Base-by-base conservation (phyloP, 1,284 basidiomycete species). In the Moesziomyces globuligerus region DNA sequence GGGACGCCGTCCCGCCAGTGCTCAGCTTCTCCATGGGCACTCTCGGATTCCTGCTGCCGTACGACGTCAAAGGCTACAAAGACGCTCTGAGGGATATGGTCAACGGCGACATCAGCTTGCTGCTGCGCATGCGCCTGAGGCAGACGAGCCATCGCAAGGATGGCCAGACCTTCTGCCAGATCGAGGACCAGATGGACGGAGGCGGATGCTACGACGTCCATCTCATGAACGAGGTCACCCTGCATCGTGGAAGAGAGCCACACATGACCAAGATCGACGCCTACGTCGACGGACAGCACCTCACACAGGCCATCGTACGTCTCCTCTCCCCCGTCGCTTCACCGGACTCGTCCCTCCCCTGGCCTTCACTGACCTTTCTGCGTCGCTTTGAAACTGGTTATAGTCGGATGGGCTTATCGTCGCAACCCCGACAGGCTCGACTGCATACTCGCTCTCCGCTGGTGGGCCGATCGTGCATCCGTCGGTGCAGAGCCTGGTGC, bases 381-480 rank as follows among this genome's bases (percentile, higher is more conserved):
- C 7, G 32, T 6, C 11, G 2, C 15, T 21, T 28, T 37, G 7
- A 4, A n/a, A 7, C 20, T 23, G 15, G 13, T 6, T 13, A 15
- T 78, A 94, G 93, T 93, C 93, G 29, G 94, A 98, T 78, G 94
- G 94, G 18, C 85, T 98, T 46, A 94, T 98, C 56, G 89, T 98
- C 43, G 93, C 94, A 1, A 97, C 95, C 1, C 95, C 94, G 4
- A 98, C 94, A 0, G 94, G 94, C 1, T 97, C 94, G 15, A 98
- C 95, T 1, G 94, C 95, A 3, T 98, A 98, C 83, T 96, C 94
- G 1, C 87, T 98, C 32, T 95, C 93, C 1, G 92, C 94, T 0
- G 94, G 94, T 23, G 94, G 94, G 7, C 94, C 95, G 1, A 97
- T 98, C 72, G 92, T 96, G 0, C 94, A 98, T 76, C 95, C 95